Conservation (phyloP, 495 filamentous ascomycete genomes). For the Penicillium salamii region DNA sequence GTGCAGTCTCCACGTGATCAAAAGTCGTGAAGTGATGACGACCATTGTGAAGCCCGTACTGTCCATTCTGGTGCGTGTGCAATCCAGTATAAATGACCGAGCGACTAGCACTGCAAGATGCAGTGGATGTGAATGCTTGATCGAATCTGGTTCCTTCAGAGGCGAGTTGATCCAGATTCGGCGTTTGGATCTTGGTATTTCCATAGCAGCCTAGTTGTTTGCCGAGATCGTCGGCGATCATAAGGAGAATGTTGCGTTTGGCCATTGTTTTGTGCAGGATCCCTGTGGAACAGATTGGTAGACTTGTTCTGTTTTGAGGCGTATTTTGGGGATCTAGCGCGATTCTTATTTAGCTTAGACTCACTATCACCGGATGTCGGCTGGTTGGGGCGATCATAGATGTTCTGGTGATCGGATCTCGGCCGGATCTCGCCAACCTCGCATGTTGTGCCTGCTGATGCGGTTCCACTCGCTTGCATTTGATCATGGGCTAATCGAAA, state of each 20-base stretch:
- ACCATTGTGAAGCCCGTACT: constrained; percentile 37
- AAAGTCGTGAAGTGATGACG: constrained; percentile 41
- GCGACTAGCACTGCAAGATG: constrained; percentile 43
- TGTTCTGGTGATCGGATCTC: not conserved
- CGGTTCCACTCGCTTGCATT: not conserved
- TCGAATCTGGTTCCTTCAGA: constrained; percentile 31
- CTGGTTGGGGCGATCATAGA: not conserved
- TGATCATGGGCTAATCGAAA: no score
- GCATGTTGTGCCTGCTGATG: not conserved
- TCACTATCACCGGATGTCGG: not conserved
- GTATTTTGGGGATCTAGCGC: not conserved
- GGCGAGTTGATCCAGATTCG: constrained; percentile 40
- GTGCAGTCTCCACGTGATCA: constrained; percentile 39
- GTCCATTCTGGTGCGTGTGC: constrained; percentile 46
- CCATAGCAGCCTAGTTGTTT: constrained; percentile 41
- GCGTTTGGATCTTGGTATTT: constrained; percentile 28
- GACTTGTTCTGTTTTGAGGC: not conserved
- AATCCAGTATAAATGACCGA: constrained; percentile 46
- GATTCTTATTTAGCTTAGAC: constrained; percentile 1
- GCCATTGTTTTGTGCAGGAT: constrained; percentile 6
- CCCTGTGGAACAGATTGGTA: not conserved
- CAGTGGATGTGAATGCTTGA: constrained; percentile 43
- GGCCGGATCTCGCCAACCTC: not conserved
- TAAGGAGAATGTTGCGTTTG: constrained; percentile 35
- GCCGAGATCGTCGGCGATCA: constrained; percentile 45